These are phyloP conservation scores for Hypoxylon subgilvum DNA, from an alignment of 495 filamentous ascomycete species.

Conservation along the genomic window DNA sequence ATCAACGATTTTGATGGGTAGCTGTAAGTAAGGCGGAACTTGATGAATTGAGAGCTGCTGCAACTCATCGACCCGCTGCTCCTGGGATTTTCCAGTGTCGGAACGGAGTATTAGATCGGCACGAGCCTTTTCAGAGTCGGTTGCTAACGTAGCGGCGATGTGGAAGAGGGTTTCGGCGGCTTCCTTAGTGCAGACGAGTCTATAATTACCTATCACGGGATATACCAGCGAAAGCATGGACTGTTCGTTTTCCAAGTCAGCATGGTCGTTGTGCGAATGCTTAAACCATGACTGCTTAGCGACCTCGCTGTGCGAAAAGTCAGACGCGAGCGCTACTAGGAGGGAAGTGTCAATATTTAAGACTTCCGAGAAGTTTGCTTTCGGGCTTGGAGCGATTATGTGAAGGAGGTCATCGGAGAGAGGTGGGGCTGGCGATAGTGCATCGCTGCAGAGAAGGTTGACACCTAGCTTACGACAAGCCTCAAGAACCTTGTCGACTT, in stretches of 20 bases:
- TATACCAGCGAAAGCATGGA: slow-evolving; percentile 44
- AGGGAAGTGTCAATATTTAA: slow-evolving; percentile 53
- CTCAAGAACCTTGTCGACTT: slow-evolving; percentile 35
- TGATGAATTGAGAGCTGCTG: slow-evolving; percentile 37
- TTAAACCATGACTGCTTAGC: slow-evolving; percentile 47
- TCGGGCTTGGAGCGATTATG: slow-evolving; percentile 51
- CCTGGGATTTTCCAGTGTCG: slow-evolving; percentile 17
- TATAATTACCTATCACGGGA: slow-evolving; percentile 39
- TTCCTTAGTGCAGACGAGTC: slow-evolving; percentile 45
- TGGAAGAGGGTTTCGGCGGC: slow-evolving; percentile 47
- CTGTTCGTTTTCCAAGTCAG: slow-evolving; percentile 40
- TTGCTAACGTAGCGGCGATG: slow-evolving; percentile 48
- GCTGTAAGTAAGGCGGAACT: slow-evolving; percentile 35
- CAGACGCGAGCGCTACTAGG: slow-evolving; percentile 50
- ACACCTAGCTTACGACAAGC: slow-evolving; percentile 36
- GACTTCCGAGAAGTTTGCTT: slow-evolving; percentile 36
- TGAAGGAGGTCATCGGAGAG: slow-evolving; percentile 55
- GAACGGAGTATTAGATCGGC: slow-evolving; percentile 42
- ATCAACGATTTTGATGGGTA: slow-evolving; percentile 39
- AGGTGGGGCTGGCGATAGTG: slow-evolving; percentile 19
- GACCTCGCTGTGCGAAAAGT: slow-evolving; percentile 47
- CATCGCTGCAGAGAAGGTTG: slow-evolving; percentile 29
- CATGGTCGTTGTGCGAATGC: slow-evolving; percentile 41
- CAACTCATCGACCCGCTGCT: slow-evolving; percentile 33
- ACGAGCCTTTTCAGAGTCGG: slow-evolving; percentile 44